Percentiles rank a stretch among this genome's conserved stretches.
These are phyloP conservation scores for Kurtzmaniella natalensis DNA, from an alignment of 1,139 yeast genomes.

Conservation along the genomic window DNA sequence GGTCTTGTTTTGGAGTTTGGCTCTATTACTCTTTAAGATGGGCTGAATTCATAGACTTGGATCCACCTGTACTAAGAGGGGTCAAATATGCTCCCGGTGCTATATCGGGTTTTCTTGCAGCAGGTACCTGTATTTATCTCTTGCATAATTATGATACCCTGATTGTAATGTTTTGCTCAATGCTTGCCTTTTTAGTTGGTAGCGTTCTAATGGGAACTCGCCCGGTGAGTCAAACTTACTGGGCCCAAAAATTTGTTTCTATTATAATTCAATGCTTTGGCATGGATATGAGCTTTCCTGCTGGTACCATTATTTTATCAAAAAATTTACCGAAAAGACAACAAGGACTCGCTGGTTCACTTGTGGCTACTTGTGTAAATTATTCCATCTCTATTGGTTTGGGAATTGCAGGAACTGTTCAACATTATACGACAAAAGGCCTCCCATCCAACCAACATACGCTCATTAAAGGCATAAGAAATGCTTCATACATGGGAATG, in stretches of 20 bases:
- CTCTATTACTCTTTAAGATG: slow-evolving; percentile 41
- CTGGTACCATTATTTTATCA: slow-evolving; percentile 51
- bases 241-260: slow-evolving; percentile 52
- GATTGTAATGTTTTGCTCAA: slow-evolving; percentile 40
- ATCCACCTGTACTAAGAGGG: slow-evolving; percentile 31
- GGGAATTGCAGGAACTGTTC: slow-evolving; percentile 64
- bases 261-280: slow-evolving; percentile 47
- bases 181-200: slow-evolving; percentile 41
- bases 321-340: slow-evolving; percentile 45
- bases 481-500: slow-evolving; percentile 46
- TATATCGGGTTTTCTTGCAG: slow-evolving; percentile 43
- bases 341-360: slow-evolving; percentile 65
- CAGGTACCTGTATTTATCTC: slow-evolving; percentile 36
- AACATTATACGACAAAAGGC: slow-evolving; percentile 34
- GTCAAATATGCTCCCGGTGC: slow-evolving; percentile 37
- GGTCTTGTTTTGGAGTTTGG: slow-evolving; percentile 64
- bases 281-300: slow-evolving; percentile 66
- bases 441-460: slow-evolving; percentile 22
- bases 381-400: slow-evolving; percentile 61
- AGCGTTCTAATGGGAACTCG: slow-evolving; percentile 39
- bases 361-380: slow-evolving; percentile 57
- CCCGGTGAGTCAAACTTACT: slow-evolving; percentile 44
- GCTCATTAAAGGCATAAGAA: slow-evolving; percentile 32
- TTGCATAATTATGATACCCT: slow-evolving; percentile 36
- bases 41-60: slow-evolving; percentile 25